Evolutionary conservation across 139 green algal species (phyloP), one percentile per base, ranked within the genome.

Genomic region (Volvox reticuliferus): DNA sequence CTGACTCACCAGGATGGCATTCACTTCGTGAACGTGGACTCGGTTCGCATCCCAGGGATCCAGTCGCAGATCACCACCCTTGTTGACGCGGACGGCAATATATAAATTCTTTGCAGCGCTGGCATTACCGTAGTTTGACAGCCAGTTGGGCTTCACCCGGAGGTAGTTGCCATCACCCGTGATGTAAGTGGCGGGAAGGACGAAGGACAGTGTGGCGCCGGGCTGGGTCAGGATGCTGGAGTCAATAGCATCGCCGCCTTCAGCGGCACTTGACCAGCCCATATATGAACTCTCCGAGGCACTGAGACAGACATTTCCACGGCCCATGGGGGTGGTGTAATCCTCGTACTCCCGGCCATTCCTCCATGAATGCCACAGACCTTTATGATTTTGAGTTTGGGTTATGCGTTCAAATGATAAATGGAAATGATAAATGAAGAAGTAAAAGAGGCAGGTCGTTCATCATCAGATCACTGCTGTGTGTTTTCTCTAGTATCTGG

Each of bases 21-120:
- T 61, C 30, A 84, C 78, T 26, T 84, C 78, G n/a, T 88, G 83
- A 24, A 88, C 30, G 83, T 88, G 67, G 67, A 88, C 26, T 5
- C 13, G 3, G 12, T 18, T 26, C 62, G 67, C 33, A 33, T 79
- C 79, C 14, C 0, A 24, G 35, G 35, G 5, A 17, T 12, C 22
- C 67, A 88, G 35, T 0, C 26, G 1, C 12, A 63, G 33, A 37
- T 88, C 83, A 12, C 83, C 83, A 20, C 36, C 67, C 67, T 80
- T 79, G 33, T 13, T 28, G 14, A 80, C 67, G 0, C 83, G 67
- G 16, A 88, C 6, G 24, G 67, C 35, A 30, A 88, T 36, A 68
- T 88, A 88, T 17, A 88, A 17, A 68, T 88, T 88, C 35, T n/a
- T 67, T 36, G 30, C 82, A 12, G 12, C 24, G 35, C 50, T 50